Conservation (phyloP, 495 filamentous ascomycete genomes). For the Annulohypoxylon stygium region DNA sequence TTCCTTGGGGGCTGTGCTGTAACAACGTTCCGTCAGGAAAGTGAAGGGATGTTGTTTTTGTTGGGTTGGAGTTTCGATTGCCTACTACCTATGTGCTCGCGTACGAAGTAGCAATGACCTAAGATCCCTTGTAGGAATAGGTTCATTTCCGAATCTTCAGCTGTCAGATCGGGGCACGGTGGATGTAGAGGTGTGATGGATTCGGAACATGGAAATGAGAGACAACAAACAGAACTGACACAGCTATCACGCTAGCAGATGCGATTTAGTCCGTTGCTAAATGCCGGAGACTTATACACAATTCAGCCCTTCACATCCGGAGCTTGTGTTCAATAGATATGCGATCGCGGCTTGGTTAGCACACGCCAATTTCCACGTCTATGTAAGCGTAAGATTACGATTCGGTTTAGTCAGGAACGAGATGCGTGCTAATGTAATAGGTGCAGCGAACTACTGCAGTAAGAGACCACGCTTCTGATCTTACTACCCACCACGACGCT, state of each 20-base stretch:
- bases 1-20: constrained; percentile 17
- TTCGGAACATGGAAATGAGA: constrained; percentile 11
- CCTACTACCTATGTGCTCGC: not conserved
- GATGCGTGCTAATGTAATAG: constrained; percentile 43
- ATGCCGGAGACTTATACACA: constrained; percentile 1
- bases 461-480: constrained; percentile 25
- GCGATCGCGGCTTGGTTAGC: constrained; percentile 26
- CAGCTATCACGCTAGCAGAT: not conserved
- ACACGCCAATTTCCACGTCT: constrained; percentile 33
- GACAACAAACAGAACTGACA: not conserved
- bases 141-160: constrained; percentile 7
- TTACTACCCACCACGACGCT: constrained; percentile 23
- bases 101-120: constrained; percentile 12
- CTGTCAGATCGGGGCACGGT: constrained; percentile 18
- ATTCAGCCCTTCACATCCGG: constrained; percentile 3
- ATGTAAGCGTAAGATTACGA: constrained; percentile 45
- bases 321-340: constrained; percentile 25
- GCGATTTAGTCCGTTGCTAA: constrained; percentile 4
- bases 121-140: constrained; percentile 27
- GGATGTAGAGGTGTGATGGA: constrained; percentile 14
- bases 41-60: not conserved
- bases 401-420: constrained; percentile 45
- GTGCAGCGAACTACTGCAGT: constrained; percentile 40
- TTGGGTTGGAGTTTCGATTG: constrained; percentile 12
- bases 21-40: constrained; percentile 6